Base-by-base conservation (phyloP, 73 alveolate genomes). In the Paramecium sonneborni region DNA sequence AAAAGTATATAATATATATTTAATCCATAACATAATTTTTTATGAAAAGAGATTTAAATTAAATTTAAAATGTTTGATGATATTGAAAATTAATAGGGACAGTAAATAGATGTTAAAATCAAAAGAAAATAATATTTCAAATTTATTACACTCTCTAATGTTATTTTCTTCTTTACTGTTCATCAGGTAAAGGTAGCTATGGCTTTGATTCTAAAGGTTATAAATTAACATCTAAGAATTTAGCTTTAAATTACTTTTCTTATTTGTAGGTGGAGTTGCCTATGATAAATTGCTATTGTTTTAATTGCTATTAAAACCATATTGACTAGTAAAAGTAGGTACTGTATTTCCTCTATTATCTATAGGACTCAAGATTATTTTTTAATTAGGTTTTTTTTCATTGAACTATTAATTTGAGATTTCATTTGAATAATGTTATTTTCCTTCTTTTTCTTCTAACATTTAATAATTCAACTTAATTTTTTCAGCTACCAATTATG, bases 261-360 rank as follows among this genome's bases (percentile, higher is more conserved):
- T 62, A 62, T 62, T 62, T 62, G 46, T 62, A 3, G 84, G 84
- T 30, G 84, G 84, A 14, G 84, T 62, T 23, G 44, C 84, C 9
- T 62, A 62, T 30, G 84, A 26, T 62, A 62, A 30, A 32, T 62
- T 62, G 44, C 84, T 62, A 26, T 6, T 32, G 44, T 62, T 62
- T 62, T 21, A 14, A 26, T 32, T 32, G 44, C 44, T 62, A 62
- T 62, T 62, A 32, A 26, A 62, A 12, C 84, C 39, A 26, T 26
- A 62, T 62, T 62, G 26, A 62, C 84, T 62, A 26, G 3, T 62
- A 10, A 62, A 62, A 26, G 20, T 62, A 30, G 84, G 84, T 14
- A 62, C 84, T 26, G 84, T 62, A 14, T 62, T 62, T 32, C 84
- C 84, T 7, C 84, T 24, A 62, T 62, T 62, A 62, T 62, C 84